Conservation (phyloP, 208 protist species). For the Wallacemonas sp. region DNA sequence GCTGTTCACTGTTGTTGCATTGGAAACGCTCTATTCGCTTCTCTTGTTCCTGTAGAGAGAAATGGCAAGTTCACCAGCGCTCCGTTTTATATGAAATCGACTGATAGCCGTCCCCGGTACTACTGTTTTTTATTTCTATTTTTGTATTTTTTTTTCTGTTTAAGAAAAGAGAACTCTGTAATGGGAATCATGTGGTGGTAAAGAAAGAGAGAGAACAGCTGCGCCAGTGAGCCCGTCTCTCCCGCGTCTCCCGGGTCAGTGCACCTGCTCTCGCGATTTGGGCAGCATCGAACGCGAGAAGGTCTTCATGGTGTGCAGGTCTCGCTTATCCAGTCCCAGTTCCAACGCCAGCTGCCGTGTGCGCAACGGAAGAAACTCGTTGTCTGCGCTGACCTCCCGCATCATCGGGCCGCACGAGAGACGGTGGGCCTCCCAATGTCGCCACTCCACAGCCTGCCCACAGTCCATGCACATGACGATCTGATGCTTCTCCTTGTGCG, state of each 20-base stretch:
- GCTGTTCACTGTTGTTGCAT: no score
- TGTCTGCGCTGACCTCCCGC: constrained; percentile 86
- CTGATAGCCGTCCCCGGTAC: no score
- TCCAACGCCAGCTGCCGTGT: constrained; percentile 86
- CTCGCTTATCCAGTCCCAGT: constrained; percentile 84
- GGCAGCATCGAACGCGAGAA: constrained; percentile 61
- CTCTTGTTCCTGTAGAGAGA: no score
- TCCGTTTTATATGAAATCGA: no score
- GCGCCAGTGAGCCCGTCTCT: no score
- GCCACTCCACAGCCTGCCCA: constrained; percentile 84
- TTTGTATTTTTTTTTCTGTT: neutral
- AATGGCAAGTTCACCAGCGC: no score
- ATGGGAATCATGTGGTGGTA: no score
- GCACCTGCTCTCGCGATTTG: constrained; percentile 31
- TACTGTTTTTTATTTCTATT: constrained; percentile 3
- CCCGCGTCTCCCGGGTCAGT: neutral
- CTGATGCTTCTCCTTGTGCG: constrained; percentile 90
- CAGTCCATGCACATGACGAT: constrained; percentile 91
- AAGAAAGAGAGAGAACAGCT: no score
- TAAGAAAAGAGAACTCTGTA: constrained; percentile 4
- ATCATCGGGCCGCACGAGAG: constrained; percentile 86
- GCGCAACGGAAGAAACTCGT: constrained; percentile 84
- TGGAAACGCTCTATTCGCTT: no score
- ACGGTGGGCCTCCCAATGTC: constrained; percentile 87
- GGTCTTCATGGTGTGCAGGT: constrained; percentile 80